Percentiles rank a stretch among this genome's conserved stretches.
phyloP scores from a whole-genome alignment of 805 yeast genomes.

The Millerago galiae region DNA sequence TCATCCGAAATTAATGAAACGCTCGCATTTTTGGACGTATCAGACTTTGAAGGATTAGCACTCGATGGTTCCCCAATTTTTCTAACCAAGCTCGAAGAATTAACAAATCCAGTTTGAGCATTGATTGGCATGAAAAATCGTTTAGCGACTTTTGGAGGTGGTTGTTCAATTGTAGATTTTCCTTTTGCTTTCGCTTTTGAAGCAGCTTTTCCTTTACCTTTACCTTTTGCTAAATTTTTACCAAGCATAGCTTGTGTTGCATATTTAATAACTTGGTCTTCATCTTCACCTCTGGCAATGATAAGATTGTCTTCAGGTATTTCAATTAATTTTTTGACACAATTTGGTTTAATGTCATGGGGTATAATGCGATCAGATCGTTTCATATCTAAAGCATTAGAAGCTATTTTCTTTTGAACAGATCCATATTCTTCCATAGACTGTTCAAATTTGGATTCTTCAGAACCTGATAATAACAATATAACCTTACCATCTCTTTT shows the following conservation, averaged over 20 bases:
- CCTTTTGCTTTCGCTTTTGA: slow-evolving; percentile 7
- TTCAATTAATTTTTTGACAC: slow-evolving; percentile 50
- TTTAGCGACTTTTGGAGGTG: slow-evolving; percentile 27
- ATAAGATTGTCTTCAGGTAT: slow-evolving; percentile 67
- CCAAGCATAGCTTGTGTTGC: slow-evolving; percentile 62
- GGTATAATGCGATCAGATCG: slow-evolving; percentile 70
- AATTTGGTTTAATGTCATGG: slow-evolving; percentile 41
- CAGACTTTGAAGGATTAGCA: background rate
- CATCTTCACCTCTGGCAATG: slow-evolving; percentile 46
- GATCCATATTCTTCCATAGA: slow-evolving; percentile 80
- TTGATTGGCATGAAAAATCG: slow-evolving; percentile 69
- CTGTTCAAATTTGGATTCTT: slow-evolving; percentile 69
- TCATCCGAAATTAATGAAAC: slow-evolving; percentile 14
- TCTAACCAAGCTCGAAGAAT: slow-evolving; percentile 42
- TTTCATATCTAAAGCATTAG: slow-evolving; percentile 36
- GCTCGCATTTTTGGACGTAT: slow-evolving; percentile 2
- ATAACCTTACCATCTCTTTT: slow-evolving; percentile 82
- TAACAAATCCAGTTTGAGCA: slow-evolving; percentile 52
- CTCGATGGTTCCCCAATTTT: slow-evolving; percentile 14
- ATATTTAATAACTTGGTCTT: slow-evolving; percentile 59
- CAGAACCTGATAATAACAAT: slow-evolving; percentile 69
- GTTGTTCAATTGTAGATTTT: slow-evolving; percentile 7
- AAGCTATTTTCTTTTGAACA: slow-evolving; percentile 64
- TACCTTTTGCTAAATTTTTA: slow-evolving; percentile 18
- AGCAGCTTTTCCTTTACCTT: slow-evolving; percentile 10